These are phyloP conservation scores for Cyberlindnera mycetangii DNA, from an alignment of 805 yeast species.

Conservation along the genomic window DNA sequence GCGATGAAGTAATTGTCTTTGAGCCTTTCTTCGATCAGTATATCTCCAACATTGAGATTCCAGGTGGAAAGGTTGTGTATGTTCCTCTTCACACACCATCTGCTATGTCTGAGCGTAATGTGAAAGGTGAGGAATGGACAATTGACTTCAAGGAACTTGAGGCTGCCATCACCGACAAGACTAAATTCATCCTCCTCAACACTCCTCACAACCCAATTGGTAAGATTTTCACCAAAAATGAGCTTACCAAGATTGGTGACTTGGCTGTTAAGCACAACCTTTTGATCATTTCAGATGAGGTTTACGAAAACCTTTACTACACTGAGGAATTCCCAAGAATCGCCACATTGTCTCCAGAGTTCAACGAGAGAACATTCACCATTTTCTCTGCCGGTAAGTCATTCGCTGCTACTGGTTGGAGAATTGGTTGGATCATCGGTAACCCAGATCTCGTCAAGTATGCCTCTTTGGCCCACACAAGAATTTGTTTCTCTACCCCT, in stretches of 20 bases:
- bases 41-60: slow-evolving; percentile 87
- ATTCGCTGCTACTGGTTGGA: slow-evolving; percentile 99
- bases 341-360: slow-evolving; percentile 78
- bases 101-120: slow-evolving; percentile 58
- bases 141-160: slow-evolving; percentile 78
- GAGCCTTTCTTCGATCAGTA: slow-evolving; percentile 98
- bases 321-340: slow-evolving; percentile 70
- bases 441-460: slow-evolving; percentile 76
- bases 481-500: slow-evolving; percentile 90
- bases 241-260: slow-evolving; percentile 71
- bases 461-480: slow-evolving; percentile 85
- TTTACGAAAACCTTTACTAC: slow-evolving; percentile 87
- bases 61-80: slow-evolving; percentile 89
- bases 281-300: slow-evolving; percentile 87
- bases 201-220: slow-evolving; percentile 98
- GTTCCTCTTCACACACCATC: slow-evolving; percentile 84
- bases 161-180: slow-evolving; percentile 64
- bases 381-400: slow-evolving; percentile 98
- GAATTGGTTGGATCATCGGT: slow-evolving; percentile 95
- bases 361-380: slow-evolving; percentile 74
- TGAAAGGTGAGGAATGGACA: slow-evolving; percentile 83
- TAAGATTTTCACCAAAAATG: slow-evolving; percentile 76
- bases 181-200: slow-evolving; percentile 84
- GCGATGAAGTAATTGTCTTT: slow-evolving; percentile 94
- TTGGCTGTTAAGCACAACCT: slow-evolving; percentile 84